Evolutionary conservation across 805 yeast species (phyloP).

Genomic region (Debaryomyces hansenii): DNA sequence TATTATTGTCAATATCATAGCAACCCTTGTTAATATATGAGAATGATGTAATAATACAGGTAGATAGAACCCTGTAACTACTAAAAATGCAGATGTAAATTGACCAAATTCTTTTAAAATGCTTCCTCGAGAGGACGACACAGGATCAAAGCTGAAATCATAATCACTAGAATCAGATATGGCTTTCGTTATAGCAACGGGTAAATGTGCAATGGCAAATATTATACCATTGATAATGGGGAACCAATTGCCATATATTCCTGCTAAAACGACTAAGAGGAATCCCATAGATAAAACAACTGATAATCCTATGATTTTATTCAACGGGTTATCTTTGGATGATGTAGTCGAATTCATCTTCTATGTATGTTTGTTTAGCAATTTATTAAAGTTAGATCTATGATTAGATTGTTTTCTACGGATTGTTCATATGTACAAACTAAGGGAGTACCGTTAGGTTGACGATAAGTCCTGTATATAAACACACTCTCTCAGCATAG

Average conservation of each 20-base stretch:
- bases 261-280: conserved; percentile 80
- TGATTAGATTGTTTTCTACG: no score
- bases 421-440: no score
- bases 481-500: no score
- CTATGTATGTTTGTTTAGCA: neutral
- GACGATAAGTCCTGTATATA: no score
- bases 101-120: conserved; percentile 73
- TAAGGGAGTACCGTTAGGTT: no score
- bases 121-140: conserved; percentile 27
- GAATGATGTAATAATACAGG: conserved; percentile 81
- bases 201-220: conserved; percentile 42
- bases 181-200: conserved; percentile 34
- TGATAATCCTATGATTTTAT: conserved; percentile 74
- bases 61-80: conserved; percentile 68
- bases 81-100: conserved; percentile 73
- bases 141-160: conserved; percentile 44
- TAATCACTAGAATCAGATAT: conserved; percentile 35
- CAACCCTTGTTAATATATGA: conserved; percentile 64
- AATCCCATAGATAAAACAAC: conserved; percentile 86
- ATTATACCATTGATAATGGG: conserved; percentile 68
- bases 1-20: conserved; percentile 70
- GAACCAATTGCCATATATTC: conserved; percentile 86
- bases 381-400: neutral
- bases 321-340: conserved; percentile 55
- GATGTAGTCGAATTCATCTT: conserved; percentile 21